Evolutionary conservation across 148 eudicot genomes (phyloP).

Genomic region (Diospyros lotus): DNA sequence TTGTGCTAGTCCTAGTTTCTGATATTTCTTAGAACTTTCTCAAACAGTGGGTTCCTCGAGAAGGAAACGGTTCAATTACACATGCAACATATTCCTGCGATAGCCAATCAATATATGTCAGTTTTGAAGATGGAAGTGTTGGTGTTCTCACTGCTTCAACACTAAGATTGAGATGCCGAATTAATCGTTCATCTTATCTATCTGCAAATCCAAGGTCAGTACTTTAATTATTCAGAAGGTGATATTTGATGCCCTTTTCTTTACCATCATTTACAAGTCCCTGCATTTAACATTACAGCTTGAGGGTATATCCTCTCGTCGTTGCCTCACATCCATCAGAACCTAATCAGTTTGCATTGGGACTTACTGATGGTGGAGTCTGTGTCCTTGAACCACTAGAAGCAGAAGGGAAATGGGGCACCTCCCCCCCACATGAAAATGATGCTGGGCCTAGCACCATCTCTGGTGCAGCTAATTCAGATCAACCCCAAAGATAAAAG

Average conservation of each 20-base stretch:
- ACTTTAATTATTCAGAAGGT: background rate
- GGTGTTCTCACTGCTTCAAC: conserved; percentile 76
- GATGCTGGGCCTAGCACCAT: conserved; percentile 61
- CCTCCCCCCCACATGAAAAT: conserved; percentile 62
- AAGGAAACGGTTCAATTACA: conserved; percentile 77
- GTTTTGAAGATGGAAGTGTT: conserved; percentile 79
- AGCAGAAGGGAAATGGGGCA: conserved; percentile 91
- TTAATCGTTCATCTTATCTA: conserved; percentile 68
- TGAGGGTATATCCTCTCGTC: conserved; percentile 62
- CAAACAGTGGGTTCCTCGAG: conserved; percentile 74
- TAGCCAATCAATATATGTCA: conserved; percentile 72
- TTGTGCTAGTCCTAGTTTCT: background rate
- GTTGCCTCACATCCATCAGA: conserved; percentile 93
- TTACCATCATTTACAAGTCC: background rate
- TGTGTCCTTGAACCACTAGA: conserved; percentile 85
- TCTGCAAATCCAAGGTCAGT: conserved; percentile 66
- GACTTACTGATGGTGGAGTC: conserved; percentile 83
- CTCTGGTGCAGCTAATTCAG: conserved; percentile 37
- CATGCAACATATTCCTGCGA: conserved; percentile 94
- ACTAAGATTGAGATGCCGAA: conserved; percentile 73
- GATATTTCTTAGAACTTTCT: conserved; percentile 5
- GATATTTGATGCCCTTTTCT: background rate
- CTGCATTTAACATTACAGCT: conserved; percentile 26
- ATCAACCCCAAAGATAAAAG: conserved; percentile 52
- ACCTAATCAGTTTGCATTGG: conserved; percentile 85